Evolutionary conservation across 768 basidiomycete genomes (phyloP), one percentile per base, ranked within the genome.

Genomic region (Mrakia blollopis): DNA sequence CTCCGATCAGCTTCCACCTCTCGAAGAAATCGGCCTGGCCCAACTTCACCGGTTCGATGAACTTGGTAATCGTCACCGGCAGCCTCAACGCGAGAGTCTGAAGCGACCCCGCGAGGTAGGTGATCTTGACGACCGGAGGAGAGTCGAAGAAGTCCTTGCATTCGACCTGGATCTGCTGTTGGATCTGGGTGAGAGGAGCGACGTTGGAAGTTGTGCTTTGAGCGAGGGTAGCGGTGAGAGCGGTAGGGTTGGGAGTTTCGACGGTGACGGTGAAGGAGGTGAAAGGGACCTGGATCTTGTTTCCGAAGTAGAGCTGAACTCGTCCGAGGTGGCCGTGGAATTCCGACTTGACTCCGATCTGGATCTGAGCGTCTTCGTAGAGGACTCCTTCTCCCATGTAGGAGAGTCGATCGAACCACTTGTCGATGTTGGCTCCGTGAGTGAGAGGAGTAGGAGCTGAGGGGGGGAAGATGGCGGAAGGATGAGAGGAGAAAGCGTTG

Each of bases 1-100:
- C 97, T 10, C 97, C 97, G 72, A 98, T 98, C 80, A 97, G 85
- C 83, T 94, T 95, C 97, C 97, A 99, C 72, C 97, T 87, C 83
- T 98, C 95, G 84, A 98, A 99, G 87, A 98, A 99, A 80, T 97
- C 92, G 0, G 88, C 85, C 78, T 88, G 86, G 16, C 88, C 89
- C 47, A 99, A 88, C 81, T 90, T 91, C 79, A 98, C 95, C 35
- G 92, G 92, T 81, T 97, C 96, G 75, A 98, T 88, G 84, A 99
- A 99, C 83, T 96, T 94, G 57, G 91, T 91, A 75, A 97, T 81
- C 62, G 92, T 88, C 79, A 99, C 89, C 16, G 97, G 97, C 35
- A 99, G 86, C 68, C 90, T 89, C 75, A 98, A 84, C 14, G 91
- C 89, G 73, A 95, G 86, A 9, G 92, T 89, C 82, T 96, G 94